Evolutionary conservation across 139 green algal genomes (phyloP).

Genomic region (Closterium sp.): DNA sequence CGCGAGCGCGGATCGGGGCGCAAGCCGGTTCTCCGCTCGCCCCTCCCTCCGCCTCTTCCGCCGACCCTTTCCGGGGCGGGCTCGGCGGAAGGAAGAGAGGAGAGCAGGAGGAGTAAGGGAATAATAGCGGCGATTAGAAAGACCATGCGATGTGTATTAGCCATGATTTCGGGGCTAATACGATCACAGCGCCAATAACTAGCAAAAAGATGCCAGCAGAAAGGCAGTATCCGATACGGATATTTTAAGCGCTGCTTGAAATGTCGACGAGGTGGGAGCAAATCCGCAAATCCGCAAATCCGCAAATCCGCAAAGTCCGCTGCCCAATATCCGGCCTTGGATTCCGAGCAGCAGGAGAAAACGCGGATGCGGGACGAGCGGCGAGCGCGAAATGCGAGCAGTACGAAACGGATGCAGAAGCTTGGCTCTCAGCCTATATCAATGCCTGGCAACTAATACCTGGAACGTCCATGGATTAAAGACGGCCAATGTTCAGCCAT

Average conservation of each 20-base stretch:
- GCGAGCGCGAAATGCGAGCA: background rate
- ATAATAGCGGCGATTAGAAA: background rate
- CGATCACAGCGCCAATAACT: too few species aligned
- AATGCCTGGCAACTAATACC: background rate
- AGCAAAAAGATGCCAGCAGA: too few species aligned
- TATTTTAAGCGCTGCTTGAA: too few species aligned
- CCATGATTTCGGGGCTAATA: background rate
- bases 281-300: too few species aligned
- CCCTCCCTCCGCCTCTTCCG: background rate
- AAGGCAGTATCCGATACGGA: background rate
- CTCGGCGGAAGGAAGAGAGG: background rate
- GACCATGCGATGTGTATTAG: background rate
- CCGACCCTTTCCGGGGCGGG: background rate
- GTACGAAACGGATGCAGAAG: background rate
- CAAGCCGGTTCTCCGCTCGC: background rate
- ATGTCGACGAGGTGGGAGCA: too few species aligned
- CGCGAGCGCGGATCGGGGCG: too few species aligned
- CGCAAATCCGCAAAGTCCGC: too few species aligned
- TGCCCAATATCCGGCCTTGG: too few species aligned
- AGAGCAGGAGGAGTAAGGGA: background rate
- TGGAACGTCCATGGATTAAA: background rate
- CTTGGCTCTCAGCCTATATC: background rate
- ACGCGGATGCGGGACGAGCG: background rate
- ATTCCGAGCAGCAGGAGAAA: background rate
- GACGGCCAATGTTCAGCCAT: too few species aligned